phyloP scores from a whole-genome alignment of 78 protist genomes.

The Dictyostelium intermedium region DNA sequence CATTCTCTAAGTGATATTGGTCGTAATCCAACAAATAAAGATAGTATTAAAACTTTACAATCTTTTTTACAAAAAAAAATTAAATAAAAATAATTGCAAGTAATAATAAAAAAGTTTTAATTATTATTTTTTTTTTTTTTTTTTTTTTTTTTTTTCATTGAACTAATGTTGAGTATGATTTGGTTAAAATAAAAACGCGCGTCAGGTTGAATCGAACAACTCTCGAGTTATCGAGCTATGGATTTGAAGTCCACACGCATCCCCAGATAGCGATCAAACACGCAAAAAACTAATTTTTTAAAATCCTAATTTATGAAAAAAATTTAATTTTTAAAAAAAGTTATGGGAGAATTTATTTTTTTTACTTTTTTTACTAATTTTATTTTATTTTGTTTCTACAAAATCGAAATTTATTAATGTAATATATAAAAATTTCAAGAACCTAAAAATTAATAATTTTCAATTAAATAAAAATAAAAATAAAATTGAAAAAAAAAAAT shows the following conservation, averaged over 20 bases:
- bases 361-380: no score
- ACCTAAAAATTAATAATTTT: no score
- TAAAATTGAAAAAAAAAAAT: neutral
- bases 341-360: neutral
- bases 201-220: slow-evolving; percentile 26
- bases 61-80: neutral
- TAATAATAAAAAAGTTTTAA: no score
- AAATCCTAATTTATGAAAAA: neutral
- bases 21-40: neutral
- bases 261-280: neutral
- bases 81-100: no score
- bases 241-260: slow-evolving; percentile 25
- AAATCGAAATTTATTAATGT: no score
- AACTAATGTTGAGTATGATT: no score
- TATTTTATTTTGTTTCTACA: no score
- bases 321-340: neutral
- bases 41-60: neutral
- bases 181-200: slow-evolving; percentile 8
- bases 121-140: no score
- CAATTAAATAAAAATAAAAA: no score
- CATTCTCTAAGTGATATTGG: neutral
- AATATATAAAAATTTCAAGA: no score
- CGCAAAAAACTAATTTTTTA: neutral
- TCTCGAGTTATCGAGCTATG: neutral
- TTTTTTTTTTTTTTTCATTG: no score